Evolutionary conservation across 2,329 filamentous ascomycete genomes (phyloP), one percentile per base, ranked within the genome.

Genomic region (Aspergillus neotritici): DNA sequence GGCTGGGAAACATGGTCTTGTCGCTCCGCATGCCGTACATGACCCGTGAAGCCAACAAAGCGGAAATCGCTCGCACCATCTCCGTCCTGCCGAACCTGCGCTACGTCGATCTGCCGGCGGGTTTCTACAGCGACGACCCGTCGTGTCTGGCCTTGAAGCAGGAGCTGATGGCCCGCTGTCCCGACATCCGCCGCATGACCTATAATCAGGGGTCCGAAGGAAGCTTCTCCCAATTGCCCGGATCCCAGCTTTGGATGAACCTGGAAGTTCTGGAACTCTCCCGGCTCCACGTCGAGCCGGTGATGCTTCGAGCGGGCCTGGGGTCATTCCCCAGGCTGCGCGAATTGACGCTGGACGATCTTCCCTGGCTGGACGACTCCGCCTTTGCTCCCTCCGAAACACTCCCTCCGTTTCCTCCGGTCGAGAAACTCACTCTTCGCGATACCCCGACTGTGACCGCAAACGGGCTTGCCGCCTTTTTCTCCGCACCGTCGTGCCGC

Each of bases 21-120:
- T 89, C 84, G 56, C 74, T 97, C 58, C 94, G 95, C 72, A 82
- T 88, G 46, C 88, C 91, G 5, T 96, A 95, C 66, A 96, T 96
- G 91, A 84, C 91, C 41, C 82, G 91, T 45, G 88, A 96, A 70
- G 86, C 86, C 1, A 86, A 79, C 62, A 88, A 93, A 63, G 78
- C 86, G 41, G 86, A 91, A 50, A 78, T 96, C 37, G 90, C 91
- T 8, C 82, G 89, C 39, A 87, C 86, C 17, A 84, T 96, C 37
- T 87, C 88, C 31, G 86, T 90, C 16, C 76, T 91, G 34, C 87
- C 88, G 25, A 89, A 91, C 58, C 73, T 97, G 34, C 84, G 80
- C 63, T 96, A 93, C 64, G 84, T 95, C 53, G 91, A 97, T 66
- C 76, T 97, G 6, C 91, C 91, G 4, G 86, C 93, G 52, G 90